Percentiles rank a stretch among this genome's conserved stretches.
Evolutionary conservation across 2,329 filamentous ascomycete species (phyloP).

Genomic region (Pseudopithomyces chartarum): DNA sequence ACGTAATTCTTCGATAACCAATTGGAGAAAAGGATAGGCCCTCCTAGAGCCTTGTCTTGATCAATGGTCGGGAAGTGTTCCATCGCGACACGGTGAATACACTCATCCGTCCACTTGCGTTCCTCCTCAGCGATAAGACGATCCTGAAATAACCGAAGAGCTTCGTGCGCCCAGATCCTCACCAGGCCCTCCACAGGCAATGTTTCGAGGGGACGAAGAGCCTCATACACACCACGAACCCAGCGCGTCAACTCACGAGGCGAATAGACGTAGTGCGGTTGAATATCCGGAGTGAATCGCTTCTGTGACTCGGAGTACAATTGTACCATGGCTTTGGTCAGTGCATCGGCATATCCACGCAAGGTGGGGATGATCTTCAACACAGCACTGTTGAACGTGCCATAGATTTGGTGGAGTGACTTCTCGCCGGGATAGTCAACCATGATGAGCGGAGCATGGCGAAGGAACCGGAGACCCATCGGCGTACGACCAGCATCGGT

Average conservation of each 20-base stretch:
- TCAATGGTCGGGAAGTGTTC: constrained; percentile 97
- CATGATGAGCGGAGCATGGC: constrained; percentile 98
- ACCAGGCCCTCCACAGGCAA: constrained; percentile 89
- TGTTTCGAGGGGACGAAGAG: constrained; percentile 87
- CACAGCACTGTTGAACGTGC: constrained; percentile 94
- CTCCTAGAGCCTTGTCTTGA: constrained; percentile 83
- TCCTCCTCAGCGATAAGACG: constrained; percentile 94
- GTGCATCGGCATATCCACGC: constrained; percentile 90
- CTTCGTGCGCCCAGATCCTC: constrained; percentile 98
- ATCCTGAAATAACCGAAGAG: constrained; percentile 94
- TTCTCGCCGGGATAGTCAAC: constrained; percentile 97
- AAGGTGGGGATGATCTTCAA: constrained; percentile 95
- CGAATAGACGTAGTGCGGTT: constrained; percentile 99
- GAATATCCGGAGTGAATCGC: constrained; percentile 92
- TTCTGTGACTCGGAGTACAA: constrained; percentile 95
- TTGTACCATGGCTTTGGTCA: constrained; percentile 97
- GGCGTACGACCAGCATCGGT: constrained; percentile 96
- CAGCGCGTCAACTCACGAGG: constrained; percentile 97
- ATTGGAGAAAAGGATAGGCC: constrained; percentile 97
- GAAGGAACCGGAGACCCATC: constrained; percentile 88
- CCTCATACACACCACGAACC: constrained; percentile 97
- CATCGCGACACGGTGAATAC: constrained; percentile 82
- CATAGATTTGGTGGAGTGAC: constrained; percentile 95
- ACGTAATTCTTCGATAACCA: constrained; percentile 99
- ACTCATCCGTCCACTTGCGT: constrained; percentile 90